These are phyloP conservation scores for Allium fistulosum DNA, from an alignment of 106 monocot genomes.

Conservation along the genomic window DNA sequence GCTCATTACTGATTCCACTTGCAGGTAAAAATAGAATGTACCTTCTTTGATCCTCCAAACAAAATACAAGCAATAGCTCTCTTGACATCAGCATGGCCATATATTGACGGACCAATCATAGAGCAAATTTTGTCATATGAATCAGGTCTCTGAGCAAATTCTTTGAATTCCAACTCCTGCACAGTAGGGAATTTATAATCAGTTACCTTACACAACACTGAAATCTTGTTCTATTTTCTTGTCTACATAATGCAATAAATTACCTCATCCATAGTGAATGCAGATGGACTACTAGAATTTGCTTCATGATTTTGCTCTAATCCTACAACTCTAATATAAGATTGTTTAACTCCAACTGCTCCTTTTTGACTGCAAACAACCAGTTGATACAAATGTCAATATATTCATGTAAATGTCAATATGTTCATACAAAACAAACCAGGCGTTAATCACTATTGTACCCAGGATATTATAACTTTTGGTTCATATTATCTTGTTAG, in stretches of 20 bases:
- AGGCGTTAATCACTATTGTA: too few species aligned
- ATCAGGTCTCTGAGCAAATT: constrained; percentile 90
- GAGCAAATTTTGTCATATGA: constrained; percentile 79
- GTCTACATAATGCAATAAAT: constrained; percentile 1
- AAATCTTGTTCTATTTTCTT: not conserved
- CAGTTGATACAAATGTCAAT: too few species aligned
- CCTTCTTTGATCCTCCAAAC: constrained; percentile 97
- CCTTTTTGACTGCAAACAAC: constrained; percentile 69
- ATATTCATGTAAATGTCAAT: too few species aligned
- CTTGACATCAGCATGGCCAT: constrained; percentile 94
- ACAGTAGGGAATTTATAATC: not conserved
- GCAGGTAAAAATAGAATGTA: constrained; percentile 9
- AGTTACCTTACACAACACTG: not conserved
- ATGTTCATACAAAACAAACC: too few species aligned
- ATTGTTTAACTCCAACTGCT: constrained; percentile 93
- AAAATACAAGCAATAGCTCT: constrained; percentile 89
- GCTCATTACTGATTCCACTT: too few species aligned
- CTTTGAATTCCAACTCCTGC: constrained; percentile 84
- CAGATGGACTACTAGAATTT: constrained; percentile 63
- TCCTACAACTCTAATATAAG: constrained; percentile 95
- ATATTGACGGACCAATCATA: constrained; percentile 94
- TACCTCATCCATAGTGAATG: constrained; percentile 83
- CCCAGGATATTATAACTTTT: too few species aligned
- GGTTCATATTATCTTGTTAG: too few species aligned
- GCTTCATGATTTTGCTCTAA: constrained; percentile 85